Base-by-base conservation (phyloP, 306 rosid species). In the Glycine tomentella region DNA sequence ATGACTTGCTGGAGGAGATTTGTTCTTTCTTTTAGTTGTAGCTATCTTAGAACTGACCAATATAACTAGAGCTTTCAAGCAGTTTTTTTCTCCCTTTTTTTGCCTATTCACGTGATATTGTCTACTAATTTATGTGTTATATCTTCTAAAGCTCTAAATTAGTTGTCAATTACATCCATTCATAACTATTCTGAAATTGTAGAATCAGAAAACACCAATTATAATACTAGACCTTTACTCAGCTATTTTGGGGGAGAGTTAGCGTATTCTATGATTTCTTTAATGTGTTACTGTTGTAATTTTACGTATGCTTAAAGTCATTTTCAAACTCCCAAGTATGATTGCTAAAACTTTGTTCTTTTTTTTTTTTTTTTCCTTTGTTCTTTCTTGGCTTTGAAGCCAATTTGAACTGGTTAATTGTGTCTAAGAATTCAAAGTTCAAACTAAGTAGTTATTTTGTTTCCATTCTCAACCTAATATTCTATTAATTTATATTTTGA, bases 321-420 rank as follows among this genome's bases (percentile, higher is more conserved):
- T 66, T 74, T 65, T 40, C 31, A 58, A 9, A 45, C 61, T 58
- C 71, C 52, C 75, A 44, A 9, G 58, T 33, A 74, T 74, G 31
- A 11, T 57, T 81, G 57, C 59, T 14, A 15, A 62, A 38, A 8
- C 5, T 50, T 38, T 62, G 14, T 49, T 38, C 76, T 4, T 38
- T 57, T 46, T 20, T 4, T 38, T 57, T 46, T 20, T 16, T 40
- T 38, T 10, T 55, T 3, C 42, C 63, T 38, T 58, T 48, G 70
- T 58, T 33, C 44, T 81, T 73, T 53, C n/a, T 8, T n/a, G 53
- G 55, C 65, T 80, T 51, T 50, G 74, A 13, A 40, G 78, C 78
- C 65, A 59, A 63, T 48, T 58, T 79, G 40, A 57, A 57, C 51
- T 56, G 51, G 38, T 56, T 69, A 50, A 79, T 8, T 31, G 31